Base-by-base conservation (phyloP, 192 early-diverging fungal genomes). In the Coemansia sp. region DNA sequence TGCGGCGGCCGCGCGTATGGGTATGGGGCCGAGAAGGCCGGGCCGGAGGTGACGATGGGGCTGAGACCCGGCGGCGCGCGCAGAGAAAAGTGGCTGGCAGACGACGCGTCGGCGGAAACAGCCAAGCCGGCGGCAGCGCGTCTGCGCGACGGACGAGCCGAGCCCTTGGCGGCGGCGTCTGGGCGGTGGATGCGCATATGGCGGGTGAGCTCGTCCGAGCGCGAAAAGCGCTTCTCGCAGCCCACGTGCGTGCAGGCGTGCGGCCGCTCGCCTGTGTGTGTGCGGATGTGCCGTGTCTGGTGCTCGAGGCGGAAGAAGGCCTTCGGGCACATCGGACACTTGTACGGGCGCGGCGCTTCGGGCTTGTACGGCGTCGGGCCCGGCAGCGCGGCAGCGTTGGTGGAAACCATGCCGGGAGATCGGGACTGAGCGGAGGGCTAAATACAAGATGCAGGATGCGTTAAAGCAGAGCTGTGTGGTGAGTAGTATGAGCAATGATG, bases 211-310 rank as follows among this genome's bases (percentile, higher is more conserved):
- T 94, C 92, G 67, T 90, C 90, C 8, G 87, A 88, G 45, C 91
- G 83, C 11, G 89, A 89, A 66, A 94, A 94, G 28, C 86, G 85
- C 76, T 91, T 90, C 64, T 87, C 87, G 74, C 93, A 94, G 62
- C 88, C 88, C 31, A 87, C 81, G 61, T 87, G 88, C 38, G 85
- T 86, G 76, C 93, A 94, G 20, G 82, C 80, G 68, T 92, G 89
- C 5, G 93, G 93, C 56, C 89, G 88, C 77, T 94, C 93, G 55
- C 93, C 93, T 2, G 93, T 94, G 72, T 94, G 93, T 6, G 89
- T 92, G 70, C 90, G 87, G 51, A 90, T 87, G 65, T 94, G 93
- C 34, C 90, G 85, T 6, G 89, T 91, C 75, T 90, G 89, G 73
- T 92, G 91, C 75, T 91, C 91, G 8, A 90, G 80, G 32, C 91